phyloP scores from a whole-genome alignment of 345 rosid genomes.

The Eutrema yunnanense region DNA sequence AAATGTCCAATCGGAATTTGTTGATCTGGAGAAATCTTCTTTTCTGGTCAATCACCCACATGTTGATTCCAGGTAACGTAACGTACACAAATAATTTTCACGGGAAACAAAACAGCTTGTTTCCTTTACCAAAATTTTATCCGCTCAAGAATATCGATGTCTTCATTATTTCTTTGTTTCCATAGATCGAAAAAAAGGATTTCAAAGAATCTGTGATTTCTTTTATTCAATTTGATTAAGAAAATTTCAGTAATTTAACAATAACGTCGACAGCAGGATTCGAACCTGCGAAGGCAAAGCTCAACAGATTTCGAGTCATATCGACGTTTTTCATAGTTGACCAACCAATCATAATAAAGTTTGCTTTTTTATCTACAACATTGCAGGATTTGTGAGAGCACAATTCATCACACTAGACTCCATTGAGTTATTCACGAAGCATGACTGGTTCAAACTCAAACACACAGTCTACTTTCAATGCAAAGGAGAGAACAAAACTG shows the following conservation, averaged over 20 bases:
- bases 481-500: slow-evolving; percentile 50
- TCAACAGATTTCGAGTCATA: slow-evolving; percentile 76
- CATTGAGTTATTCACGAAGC: slow-evolving; percentile 44
- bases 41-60: slow-evolving; percentile 1
- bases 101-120: neutral
- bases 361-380: neutral
- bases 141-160: neutral
- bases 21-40: slow-evolving; percentile 23
- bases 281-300: slow-evolving; percentile 99
- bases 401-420: slow-evolving; percentile 50
- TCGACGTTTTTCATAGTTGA: neutral
- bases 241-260: neutral
- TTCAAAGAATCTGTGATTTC: neutral
- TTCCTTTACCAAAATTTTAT: neutral
- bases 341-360: neutral
- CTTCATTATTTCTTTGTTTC: neutral
- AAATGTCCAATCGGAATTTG: neutral
- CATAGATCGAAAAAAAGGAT: neutral
- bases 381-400: slow-evolving; percentile 28
- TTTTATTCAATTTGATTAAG: neutral
- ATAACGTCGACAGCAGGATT: slow-evolving; percentile 94
- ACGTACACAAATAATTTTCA: neutral
- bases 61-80: slow-evolving; percentile 27
- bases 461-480: slow-evolving; percentile 60
- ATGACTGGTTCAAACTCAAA: slow-evolving; percentile 42